Evolutionary conservation across 1,284 basidiomycete genomes (phyloP), one percentile per base, ranked within the genome.

Genomic region (Ustilago crameri): DNA sequence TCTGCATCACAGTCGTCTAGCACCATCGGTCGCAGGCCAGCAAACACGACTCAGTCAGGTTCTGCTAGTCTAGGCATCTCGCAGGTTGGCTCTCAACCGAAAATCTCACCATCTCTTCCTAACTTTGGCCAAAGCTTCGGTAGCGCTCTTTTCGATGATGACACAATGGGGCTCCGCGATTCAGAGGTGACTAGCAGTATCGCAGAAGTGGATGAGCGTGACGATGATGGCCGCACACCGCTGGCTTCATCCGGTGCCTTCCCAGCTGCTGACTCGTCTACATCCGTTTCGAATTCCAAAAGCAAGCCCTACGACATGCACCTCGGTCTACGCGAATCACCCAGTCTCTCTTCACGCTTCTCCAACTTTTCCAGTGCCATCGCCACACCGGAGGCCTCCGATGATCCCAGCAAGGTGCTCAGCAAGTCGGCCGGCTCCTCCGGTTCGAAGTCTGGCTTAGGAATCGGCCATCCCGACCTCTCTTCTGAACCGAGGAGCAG

Each of bases 351-450:
- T 4, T 78, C 75, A 7, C 65, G 69, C 45, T 78, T 78, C 50
- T 75, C 74, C 51, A 67, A 68, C 60, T 78, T 76, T 35, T 75
- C 73, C 14, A 74, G 74, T 27, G 66, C 61, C 14, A 41, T 76
- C 1, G 63, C 41, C 15, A 78, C 75, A 0, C 75, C 66, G 0
- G 67, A 69, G 43, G 59, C 27, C 27, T 51, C 49, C 8, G 65
- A 74, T 35, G 58, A 66, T 20, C 43, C 50, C 14, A 41, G 35
- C 59, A 68, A 63, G n/a, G 48, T 52, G 37, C 51, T 71, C 17
- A 44, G 61, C 7, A 56, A 45, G n/a, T 27, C 52, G n/a, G 42
- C 56, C 15, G 45, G 37, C 18, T 49, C 57, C 22, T 41, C 59
- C 2, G 20, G 52, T 10, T 22, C 48, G 37, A 48, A 44, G 23